Conservation (phyloP, 345 rosid genomes). For the Rhodomyrtus tomentosa region DNA sequence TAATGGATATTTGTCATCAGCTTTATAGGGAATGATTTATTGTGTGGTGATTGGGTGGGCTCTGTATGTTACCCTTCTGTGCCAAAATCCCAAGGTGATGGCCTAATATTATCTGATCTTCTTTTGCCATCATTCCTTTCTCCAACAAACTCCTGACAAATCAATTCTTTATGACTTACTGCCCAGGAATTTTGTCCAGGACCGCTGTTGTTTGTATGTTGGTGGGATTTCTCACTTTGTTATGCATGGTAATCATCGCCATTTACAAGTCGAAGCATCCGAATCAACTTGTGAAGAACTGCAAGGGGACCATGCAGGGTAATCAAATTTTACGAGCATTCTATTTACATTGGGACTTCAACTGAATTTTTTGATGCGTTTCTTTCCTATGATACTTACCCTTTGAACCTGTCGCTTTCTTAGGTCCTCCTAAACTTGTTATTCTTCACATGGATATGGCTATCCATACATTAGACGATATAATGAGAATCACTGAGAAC, state of each 20-base stretch:
- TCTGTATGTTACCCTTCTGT: conserved; percentile 50
- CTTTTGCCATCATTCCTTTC: neutral
- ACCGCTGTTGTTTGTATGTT: conserved; percentile 51
- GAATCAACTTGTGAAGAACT: conserved; percentile 11
- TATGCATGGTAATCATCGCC: conserved; percentile 34
- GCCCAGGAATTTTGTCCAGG: conserved; percentile 37
- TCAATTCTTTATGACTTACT: neutral
- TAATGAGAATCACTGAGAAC: conserved; percentile 81
- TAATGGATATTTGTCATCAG: conserved; percentile 17
- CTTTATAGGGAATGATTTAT: conserved; percentile 65
- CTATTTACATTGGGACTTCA: neutral
- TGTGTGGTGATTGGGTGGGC: conserved; percentile 82
- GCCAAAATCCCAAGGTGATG: conserved; percentile 45
- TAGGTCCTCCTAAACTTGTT: conserved; percentile 79
- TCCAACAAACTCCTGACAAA: neutral
- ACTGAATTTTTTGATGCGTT: neutral
- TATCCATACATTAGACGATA: conserved; percentile 73
- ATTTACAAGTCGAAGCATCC: conserved; percentile 54
- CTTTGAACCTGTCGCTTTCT: neutral
- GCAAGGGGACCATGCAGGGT: conserved; percentile 32
- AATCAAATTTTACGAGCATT: neutral
- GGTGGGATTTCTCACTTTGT: conserved; percentile 40
- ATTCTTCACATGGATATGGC: conserved; percentile 97
- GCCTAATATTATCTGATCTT: neutral
- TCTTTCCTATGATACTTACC: neutral